Conservation (phyloP, 1,139 yeast species). For the Arxiozyma bovina region DNA sequence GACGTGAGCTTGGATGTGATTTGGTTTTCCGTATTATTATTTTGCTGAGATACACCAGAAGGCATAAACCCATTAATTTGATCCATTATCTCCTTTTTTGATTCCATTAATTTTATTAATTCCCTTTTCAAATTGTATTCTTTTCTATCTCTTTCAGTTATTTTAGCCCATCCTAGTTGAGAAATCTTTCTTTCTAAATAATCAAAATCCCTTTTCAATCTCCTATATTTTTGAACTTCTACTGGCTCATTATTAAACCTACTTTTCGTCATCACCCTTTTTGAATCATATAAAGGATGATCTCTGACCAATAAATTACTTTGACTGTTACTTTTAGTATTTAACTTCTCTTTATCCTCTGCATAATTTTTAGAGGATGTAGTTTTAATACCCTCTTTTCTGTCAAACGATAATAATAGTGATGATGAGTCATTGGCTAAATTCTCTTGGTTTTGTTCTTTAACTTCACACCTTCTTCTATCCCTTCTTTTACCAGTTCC, state of each 20-base stretch:
- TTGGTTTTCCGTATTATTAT: background rate
- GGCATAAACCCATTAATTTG: conserved; percentile 35
- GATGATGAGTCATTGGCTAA: background rate
- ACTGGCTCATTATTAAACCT: conserved; percentile 12
- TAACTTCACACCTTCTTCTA: conserved; percentile 14
- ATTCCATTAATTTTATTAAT: conserved; percentile 36
- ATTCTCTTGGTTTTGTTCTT: conserved; percentile 7
- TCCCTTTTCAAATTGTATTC: conserved; percentile 45
- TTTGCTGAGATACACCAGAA: background rate
- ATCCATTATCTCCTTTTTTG: conserved; percentile 29
- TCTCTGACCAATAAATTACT: background rate
- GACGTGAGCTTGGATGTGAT: background rate
- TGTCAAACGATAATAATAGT: background rate
- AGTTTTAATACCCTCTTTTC: conserved; percentile 5
- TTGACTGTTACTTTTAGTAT: background rate
- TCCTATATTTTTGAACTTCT: conserved; percentile 8
- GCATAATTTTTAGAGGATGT: background rate
- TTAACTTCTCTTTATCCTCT: background rate
- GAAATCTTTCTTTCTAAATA: conserved; percentile 41
- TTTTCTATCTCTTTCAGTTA: conserved; percentile 42
- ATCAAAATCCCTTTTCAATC: conserved; percentile 40
- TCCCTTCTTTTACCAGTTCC: conserved; percentile 22
- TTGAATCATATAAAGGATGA: background rate
- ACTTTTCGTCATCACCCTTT: conserved; percentile 4
- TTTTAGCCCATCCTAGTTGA: conserved; percentile 41